These are phyloP conservation scores for Apocynum venetum DNA, from an alignment of 257 asterid genomes.

Conservation along the genomic window DNA sequence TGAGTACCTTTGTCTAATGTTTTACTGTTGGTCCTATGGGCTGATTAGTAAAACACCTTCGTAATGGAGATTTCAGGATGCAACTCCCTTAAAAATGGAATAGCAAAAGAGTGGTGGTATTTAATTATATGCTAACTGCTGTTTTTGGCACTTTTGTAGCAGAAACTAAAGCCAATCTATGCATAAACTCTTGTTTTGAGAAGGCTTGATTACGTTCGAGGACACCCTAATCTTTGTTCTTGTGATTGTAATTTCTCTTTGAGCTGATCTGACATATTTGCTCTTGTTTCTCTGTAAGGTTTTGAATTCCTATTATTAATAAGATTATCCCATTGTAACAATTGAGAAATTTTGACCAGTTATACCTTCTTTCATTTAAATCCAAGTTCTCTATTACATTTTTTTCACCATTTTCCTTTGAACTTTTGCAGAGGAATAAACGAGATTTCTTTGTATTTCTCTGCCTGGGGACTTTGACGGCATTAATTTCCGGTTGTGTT, in stretches of 20 bases:
- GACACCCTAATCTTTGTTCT: neutral
- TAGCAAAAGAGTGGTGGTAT: neutral
- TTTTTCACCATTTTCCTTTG: conserved; percentile 16
- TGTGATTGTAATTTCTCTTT: neutral
- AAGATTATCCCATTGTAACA: neutral
- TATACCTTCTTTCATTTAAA: conserved; percentile 1
- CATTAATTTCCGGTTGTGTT: conserved; percentile 50
- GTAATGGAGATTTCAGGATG: neutral
- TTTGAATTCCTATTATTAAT: neutral
- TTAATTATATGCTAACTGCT: neutral
- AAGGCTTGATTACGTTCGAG: neutral
- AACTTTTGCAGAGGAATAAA: conserved; percentile 72
- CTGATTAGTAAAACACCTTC: neutral
- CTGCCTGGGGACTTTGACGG: conserved; percentile 65
- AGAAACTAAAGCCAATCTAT: neutral
- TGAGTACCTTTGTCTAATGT: neutral
- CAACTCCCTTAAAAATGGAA: neutral
- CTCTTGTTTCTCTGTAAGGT: neutral
- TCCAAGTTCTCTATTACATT: conserved; percentile 5
- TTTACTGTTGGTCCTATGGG: neutral
- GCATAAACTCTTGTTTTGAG: neutral
- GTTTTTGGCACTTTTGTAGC: neutral
- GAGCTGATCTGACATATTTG: neutral
- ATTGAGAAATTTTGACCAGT: neutral
- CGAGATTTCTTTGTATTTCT: conserved; percentile 78